phyloP scores from a whole-genome alignment of 352 stramenopile species.

The Phytophthora niederhauseri region DNA sequence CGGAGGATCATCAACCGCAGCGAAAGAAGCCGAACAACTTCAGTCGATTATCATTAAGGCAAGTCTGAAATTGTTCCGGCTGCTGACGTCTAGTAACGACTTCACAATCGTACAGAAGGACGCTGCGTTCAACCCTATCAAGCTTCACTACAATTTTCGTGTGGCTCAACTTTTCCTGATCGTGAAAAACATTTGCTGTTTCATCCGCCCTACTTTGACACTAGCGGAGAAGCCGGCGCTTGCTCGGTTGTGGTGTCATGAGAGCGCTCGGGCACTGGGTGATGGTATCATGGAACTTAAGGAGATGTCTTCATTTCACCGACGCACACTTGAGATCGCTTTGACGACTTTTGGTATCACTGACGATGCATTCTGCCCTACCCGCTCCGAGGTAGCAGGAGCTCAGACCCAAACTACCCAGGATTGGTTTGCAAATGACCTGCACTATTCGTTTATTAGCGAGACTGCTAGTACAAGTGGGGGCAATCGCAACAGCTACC shows the following conservation, averaged over 20 bases:
- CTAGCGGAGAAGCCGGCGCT: constrained; percentile 55
- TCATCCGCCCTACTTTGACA: constrained; percentile 36
- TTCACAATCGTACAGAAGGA: constrained; percentile 28
- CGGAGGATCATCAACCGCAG: not conserved
- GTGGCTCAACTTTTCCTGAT: constrained; percentile 49
- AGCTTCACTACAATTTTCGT: constrained; percentile 64
- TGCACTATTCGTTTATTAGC: constrained; percentile 64
- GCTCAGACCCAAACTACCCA: constrained; percentile 31
- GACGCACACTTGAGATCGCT: constrained; percentile 51
- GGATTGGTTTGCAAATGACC: constrained; percentile 52
- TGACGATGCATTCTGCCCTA: constrained; percentile 45
- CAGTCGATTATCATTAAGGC: constrained; percentile 54
- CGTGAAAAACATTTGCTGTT: constrained; percentile 49
- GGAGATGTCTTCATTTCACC: constrained; percentile 50
- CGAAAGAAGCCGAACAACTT: constrained; percentile 47
- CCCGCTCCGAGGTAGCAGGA: constrained; percentile 9
- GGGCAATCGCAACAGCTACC: constrained; percentile 52
- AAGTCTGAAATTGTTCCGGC: constrained; percentile 57
- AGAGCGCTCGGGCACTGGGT: constrained; percentile 56
- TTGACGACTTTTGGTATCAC: constrained; percentile 50
- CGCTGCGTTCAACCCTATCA: constrained; percentile 23
- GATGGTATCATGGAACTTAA: constrained; percentile 49
- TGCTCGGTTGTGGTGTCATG: constrained; percentile 77
- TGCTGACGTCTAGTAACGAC: constrained; percentile 42
- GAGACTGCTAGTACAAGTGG: constrained; percentile 41